Evolutionary conservation across 352 stramenopile genomes (phyloP), one percentile per base, ranked within the genome.

Genomic region (Pythium myriotylum): DNA sequence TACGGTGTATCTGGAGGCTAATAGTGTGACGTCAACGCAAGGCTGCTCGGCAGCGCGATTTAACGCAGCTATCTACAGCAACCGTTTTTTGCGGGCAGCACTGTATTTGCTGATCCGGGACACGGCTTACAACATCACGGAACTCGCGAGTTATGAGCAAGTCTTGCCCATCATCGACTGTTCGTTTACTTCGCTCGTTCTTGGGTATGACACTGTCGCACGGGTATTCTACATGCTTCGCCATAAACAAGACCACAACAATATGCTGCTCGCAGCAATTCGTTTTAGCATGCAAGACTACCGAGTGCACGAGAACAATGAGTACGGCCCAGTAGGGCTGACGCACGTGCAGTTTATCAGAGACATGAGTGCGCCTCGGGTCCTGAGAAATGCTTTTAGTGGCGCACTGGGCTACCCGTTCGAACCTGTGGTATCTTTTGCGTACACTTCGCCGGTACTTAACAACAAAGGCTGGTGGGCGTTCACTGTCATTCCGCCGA

Each of bases 81-180:
- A 50, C 24, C 2, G 4, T 17, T 64, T 64, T 32, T 40, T 64
- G 20, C 60, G 62, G 24, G 13, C 5, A 6, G 39, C 57, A 14
- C 65, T 59, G 10, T n/a, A 40, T 2, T 32, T 39, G 29, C 20
- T 59, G n/a, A 22, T 51, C 14, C 17, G 42, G 4, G 54, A 56
- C 29, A 37, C 50, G 2, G 12, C 54, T 1, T 67, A 73, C 54
- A 58, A 65, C 33, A 29, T 70, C n/a, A 58, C 49, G 2, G 33
- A 69, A 39, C 45, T 70, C n/a, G 24, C 7, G 13, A 42, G 27
- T 22, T 42, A 60, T 20, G 32, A 64, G 27, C 16, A 35, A 16
- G 39, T 64, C 7, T 29, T 75, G 23, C 67, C 73, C 0, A 54
- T 86, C 0, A 62, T 83, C 8, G 74, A 84, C 45, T 86, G 77